Percentiles rank a stretch among this genome's conserved stretches.
These are phyloP conservation scores for Vitis riparia DNA, from an alignment of 164 flowering plant species.

Conservation along the genomic window DNA sequence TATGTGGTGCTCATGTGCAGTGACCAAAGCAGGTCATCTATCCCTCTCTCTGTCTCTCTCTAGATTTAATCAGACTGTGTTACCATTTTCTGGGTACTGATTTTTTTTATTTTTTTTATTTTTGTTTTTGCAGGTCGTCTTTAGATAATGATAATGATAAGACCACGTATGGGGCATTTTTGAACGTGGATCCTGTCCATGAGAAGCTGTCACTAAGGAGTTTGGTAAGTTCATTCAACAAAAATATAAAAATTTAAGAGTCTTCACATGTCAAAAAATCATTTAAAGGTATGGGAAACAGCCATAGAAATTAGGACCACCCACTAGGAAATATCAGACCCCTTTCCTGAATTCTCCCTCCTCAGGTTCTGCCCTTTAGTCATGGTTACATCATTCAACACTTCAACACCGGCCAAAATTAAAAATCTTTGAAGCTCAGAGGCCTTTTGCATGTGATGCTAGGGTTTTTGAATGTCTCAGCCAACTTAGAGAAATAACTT, in stretches of 20 bases:
- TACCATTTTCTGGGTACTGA: background rate
- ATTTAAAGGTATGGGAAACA: too few relatives aligned
- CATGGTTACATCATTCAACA: too few relatives aligned
- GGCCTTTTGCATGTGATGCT: too few relatives aligned
- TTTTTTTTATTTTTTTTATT: background rate
- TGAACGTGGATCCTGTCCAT: constrained; percentile 34
- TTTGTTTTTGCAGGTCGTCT: constrained; percentile 35
- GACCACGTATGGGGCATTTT: constrained; percentile 43
- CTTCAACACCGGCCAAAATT: too few relatives aligned
- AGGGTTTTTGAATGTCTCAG: too few relatives aligned
- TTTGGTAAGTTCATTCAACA: constrained; percentile 30
- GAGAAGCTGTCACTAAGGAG: constrained; percentile 30
- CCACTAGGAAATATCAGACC: too few relatives aligned
- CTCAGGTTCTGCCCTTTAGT: too few relatives aligned
- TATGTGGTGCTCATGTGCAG: constrained; percentile 65
- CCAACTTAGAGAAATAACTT: too few relatives aligned
- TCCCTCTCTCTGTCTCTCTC: background rate
- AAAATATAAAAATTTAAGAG: background rate
- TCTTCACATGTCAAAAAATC: too few relatives aligned
- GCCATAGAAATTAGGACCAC: too few relatives aligned
- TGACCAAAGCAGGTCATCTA: constrained; percentile 62
- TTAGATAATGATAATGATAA: constrained; percentile 30
- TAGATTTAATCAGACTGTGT: background rate
- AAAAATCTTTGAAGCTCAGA: too few relatives aligned
- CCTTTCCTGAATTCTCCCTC: too few relatives aligned